A percentile compares a stretch with the other conserved stretches of the same genome.
phyloP scores from a whole-genome alignment of 129 eudicot species.

The Oenanthe sinensis region DNA sequence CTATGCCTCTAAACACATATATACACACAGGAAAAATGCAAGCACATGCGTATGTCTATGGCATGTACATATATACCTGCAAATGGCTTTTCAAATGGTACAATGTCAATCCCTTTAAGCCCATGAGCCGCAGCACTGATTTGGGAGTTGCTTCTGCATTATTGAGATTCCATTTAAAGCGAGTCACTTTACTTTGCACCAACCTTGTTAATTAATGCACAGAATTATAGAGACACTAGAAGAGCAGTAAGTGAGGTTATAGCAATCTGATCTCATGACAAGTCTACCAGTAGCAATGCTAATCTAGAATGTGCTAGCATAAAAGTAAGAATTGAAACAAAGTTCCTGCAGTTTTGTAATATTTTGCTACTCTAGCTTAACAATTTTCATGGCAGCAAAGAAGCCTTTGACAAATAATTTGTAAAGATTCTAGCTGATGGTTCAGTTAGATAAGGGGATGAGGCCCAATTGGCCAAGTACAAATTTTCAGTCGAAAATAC shows the following conservation, averaged over 20 bases:
- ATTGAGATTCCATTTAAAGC: slow-evolving; percentile 6
- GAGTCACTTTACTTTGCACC: not conserved
- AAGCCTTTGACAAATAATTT: not conserved
- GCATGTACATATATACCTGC: slow-evolving; percentile 31
- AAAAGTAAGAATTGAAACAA: no score
- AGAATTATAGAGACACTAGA: not conserved
- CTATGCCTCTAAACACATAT: not conserved
- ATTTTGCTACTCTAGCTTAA: not conserved
- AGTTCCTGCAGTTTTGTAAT: not conserved
- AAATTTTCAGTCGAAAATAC: not conserved
- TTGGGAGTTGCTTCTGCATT: slow-evolving; percentile 87
- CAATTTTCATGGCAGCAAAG: not conserved
- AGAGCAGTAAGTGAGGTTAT: not conserved
- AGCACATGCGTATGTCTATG: not conserved
- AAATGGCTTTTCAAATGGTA: slow-evolving; percentile 87
- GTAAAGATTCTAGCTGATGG: not conserved
- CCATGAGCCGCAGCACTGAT: slow-evolving; percentile 79
- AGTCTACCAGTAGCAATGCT: not conserved
- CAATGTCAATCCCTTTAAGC: slow-evolving; percentile 81
- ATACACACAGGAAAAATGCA: not conserved
- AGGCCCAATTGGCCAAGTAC: not conserved
- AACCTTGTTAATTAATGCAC: not conserved
- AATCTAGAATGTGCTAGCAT: not conserved
- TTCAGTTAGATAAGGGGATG: not conserved
- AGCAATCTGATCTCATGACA: not conserved